Conservation (phyloP, 2,329 filamentous ascomycete species). For the Huntiella decipiens region DNA sequence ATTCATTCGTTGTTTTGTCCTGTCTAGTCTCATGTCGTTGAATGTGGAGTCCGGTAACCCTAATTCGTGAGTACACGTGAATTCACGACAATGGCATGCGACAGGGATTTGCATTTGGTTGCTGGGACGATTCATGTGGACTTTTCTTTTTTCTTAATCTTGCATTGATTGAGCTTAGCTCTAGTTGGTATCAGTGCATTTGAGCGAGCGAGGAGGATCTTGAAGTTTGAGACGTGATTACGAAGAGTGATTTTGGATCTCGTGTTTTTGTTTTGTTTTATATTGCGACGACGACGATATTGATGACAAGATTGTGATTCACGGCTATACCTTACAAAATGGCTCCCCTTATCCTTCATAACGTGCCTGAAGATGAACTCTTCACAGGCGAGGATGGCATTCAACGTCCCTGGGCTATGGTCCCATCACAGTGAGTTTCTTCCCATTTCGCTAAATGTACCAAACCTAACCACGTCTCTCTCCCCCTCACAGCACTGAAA, state of each 20-base stretch:
- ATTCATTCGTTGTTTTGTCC: neutral
- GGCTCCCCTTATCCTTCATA: constrained; percentile 48
- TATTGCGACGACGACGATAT: neutral
- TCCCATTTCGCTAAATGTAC: neutral
- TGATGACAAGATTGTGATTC: neutral
- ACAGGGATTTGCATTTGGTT: constrained; percentile 1
- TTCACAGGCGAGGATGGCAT: constrained; percentile 47
- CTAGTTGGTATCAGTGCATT: too few species aligned
- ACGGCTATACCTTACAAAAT: constrained; percentile 22
- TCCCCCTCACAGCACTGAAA: constrained; percentile 27
- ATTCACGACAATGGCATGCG: neutral
- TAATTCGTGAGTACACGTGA: neutral
- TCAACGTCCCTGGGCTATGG: constrained; percentile 46
- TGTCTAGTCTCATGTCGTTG: neutral
- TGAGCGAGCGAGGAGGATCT: too few species aligned
- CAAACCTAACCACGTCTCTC: neutral
- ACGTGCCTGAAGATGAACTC: constrained; percentile 48
- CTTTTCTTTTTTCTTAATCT: constrained; percentile 1
- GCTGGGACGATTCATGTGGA: constrained; percentile 5
- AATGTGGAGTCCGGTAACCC: neutral
- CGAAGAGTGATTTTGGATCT: neutral
- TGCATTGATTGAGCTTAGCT: neutral
- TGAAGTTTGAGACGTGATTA: too few species aligned
- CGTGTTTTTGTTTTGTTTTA: neutral
- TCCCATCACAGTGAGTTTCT: constrained; percentile 39